Evolutionary conservation across 257 asterid genomes (phyloP).

Genomic region (Salvia miltiorrhiza): DNA sequence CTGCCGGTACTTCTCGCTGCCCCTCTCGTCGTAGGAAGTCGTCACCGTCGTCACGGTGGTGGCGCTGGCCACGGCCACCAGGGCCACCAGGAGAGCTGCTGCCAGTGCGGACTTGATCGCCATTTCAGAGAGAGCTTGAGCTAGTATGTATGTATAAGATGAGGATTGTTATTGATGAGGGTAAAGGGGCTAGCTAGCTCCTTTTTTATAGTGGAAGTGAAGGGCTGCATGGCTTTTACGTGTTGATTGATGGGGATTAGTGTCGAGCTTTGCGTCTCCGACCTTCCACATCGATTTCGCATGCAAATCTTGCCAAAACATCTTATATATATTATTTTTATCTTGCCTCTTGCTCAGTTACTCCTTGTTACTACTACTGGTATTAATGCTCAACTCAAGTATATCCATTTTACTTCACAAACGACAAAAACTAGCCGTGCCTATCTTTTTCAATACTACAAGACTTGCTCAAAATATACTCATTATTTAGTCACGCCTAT

Average conservation of each 20-base stretch:
- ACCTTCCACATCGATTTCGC: slow-evolving; percentile 28
- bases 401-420: no score
- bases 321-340: no score
- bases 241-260: slow-evolving; percentile 14
- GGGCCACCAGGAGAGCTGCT: slow-evolving; percentile 36
- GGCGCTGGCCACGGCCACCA: slow-evolving; percentile 34
- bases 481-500: no score
- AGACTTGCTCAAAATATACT: no score
- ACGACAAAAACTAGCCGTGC: no score
- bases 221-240: slow-evolving; percentile 31
- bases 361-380: no score
- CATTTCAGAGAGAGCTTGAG: slow-evolving; percentile 20
- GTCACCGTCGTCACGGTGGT: slow-evolving; percentile 36
- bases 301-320: slow-evolving; percentile 28
- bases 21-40: slow-evolving; percentile 23
- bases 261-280: not conserved
- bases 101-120: slow-evolving; percentile 28
- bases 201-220: slow-evolving; percentile 23
- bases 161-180: no score
- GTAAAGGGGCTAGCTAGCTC: no score
- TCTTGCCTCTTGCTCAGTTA: no score
- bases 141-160: no score
- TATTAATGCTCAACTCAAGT: no score
- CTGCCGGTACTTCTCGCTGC: slow-evolving; percentile 8
- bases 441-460: no score